Evolutionary conservation across 768 basidiomycete genomes (phyloP).

Genomic region (Amanita fuliginea): DNA sequence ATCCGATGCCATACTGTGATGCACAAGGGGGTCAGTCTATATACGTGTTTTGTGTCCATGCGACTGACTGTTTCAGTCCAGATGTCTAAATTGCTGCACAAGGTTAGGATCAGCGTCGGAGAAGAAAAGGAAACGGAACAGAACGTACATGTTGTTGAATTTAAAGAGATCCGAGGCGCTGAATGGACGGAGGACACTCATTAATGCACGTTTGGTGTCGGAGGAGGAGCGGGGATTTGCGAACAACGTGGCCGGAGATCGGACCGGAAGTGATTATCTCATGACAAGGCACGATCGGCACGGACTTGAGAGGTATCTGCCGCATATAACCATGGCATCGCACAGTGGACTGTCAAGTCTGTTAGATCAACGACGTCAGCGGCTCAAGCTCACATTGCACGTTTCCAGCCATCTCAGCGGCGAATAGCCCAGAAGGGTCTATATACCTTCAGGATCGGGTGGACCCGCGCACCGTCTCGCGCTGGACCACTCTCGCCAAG

Average conservation of each 20-base stretch:
- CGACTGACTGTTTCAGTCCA: conserved; percentile 91
- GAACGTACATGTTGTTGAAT: conserved; percentile 79
- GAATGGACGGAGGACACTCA: conserved; percentile 85
- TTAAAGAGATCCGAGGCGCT: conserved; percentile 83
- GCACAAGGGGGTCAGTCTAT: background rate
- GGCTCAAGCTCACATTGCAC: background rate
- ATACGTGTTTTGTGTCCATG: background rate
- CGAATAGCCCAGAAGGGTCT: no score
- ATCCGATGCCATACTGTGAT: conserved; percentile 70
- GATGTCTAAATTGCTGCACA: conserved; percentile 75
- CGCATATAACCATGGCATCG: no score
- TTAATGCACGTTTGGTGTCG: conserved; percentile 21
- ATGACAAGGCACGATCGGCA: background rate
- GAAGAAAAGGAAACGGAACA: background rate
- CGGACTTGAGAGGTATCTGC: no score
- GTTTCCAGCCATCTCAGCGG: background rate
- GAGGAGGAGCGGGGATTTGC: background rate
- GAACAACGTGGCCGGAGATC: background rate
- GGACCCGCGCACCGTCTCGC: no score
- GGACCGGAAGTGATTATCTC: background rate
- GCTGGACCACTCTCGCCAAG: no score
- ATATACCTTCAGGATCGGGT: no score
- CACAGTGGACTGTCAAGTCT: no score
- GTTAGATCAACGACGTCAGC: background rate
- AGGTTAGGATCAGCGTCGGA: conserved; percentile 5